phyloP scores from a whole-genome alignment of 257 asterid species.

The Scutellaria minor region DNA sequence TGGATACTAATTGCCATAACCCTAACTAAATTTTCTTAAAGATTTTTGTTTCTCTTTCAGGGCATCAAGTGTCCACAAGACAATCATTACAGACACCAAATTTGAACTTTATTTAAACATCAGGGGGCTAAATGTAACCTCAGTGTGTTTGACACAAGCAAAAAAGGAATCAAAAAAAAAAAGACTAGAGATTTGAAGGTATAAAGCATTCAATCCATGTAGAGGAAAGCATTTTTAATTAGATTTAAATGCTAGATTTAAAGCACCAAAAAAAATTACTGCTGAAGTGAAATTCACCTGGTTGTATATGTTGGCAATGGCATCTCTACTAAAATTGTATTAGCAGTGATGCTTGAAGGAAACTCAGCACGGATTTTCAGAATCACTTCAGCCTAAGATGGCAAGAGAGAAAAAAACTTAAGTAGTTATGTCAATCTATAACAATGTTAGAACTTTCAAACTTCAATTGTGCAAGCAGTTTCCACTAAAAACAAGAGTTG shows the following conservation, averaged over 20 bases:
- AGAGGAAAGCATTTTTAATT: background rate
- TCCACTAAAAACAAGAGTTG: conserved; percentile 18
- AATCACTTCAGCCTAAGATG: conserved; percentile 88
- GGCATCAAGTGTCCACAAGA: conserved; percentile 3
- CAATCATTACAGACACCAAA: conserved; percentile 21
- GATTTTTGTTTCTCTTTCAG: background rate
- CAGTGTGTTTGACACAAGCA: conserved; percentile 12
- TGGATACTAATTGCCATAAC: background rate
- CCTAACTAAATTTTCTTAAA: background rate
- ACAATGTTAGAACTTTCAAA: conserved; percentile 21
- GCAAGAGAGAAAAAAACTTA: conserved; percentile 34
- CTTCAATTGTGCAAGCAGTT: conserved; percentile 21
- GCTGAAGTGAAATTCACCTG: conserved; percentile 58
- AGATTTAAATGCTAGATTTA: conserved; percentile 21
- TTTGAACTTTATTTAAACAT: conserved; percentile 22
- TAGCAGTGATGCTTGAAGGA: conserved; percentile 83
- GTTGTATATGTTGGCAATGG: conserved; percentile 91
- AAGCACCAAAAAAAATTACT: conserved; percentile 15
- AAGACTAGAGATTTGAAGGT: conserved; percentile 10
- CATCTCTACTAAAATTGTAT: conserved; percentile 89
- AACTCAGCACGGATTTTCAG: conserved; percentile 95
- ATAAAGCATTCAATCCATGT: conserved; percentile 9
- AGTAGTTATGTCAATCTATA: conserved; percentile 29
- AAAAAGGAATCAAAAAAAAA: background rate
- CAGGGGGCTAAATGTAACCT: conserved; percentile 6